Evolutionary conservation across 1,284 basidiomycete genomes (phyloP).

Genomic region (Volvariella surrecta): DNA sequence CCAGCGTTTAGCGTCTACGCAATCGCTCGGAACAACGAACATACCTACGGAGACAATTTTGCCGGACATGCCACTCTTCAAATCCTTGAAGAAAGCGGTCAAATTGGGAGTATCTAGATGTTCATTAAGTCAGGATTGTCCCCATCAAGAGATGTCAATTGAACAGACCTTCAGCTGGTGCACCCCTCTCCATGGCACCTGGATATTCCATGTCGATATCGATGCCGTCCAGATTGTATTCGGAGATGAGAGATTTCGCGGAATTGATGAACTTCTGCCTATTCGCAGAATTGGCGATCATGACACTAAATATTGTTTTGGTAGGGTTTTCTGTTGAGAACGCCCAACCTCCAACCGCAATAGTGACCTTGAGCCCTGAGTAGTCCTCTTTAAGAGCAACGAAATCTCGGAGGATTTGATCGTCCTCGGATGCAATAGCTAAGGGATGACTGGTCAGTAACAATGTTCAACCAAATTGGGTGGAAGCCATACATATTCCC

Average conservation of each 20-base stretch:
- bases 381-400: constrained; percentile 14
- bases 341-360: constrained; percentile 18
- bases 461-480: too few relatives aligned
- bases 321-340: constrained; percentile 15
- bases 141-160: neutral
- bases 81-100: constrained; percentile 14
- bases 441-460: neutral
- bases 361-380: constrained; percentile 13
- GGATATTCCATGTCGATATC: constrained; percentile 13
- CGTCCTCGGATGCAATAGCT: neutral
- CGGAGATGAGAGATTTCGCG: constrained; percentile 7
- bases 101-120: constrained; percentile 15
- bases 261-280: constrained; percentile 7
- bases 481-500: too few relatives aligned
- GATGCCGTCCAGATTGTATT: constrained; percentile 9
- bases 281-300: constrained; percentile 8
- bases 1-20: neutral
- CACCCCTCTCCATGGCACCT: constrained; percentile 11
- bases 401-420: neutral
- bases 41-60: constrained; percentile 11
- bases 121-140: neutral
- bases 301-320: constrained; percentile 7
- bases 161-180: constrained; percentile 1
- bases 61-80: constrained; percentile 8
- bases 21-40: constrained; percentile 1